A percentile compares a stretch with the other conserved stretches of the same genome.
phyloP scores from a whole-genome alignment of 2,329 filamentous ascomycete genomes.

The Simplicillium sp. region DNA sequence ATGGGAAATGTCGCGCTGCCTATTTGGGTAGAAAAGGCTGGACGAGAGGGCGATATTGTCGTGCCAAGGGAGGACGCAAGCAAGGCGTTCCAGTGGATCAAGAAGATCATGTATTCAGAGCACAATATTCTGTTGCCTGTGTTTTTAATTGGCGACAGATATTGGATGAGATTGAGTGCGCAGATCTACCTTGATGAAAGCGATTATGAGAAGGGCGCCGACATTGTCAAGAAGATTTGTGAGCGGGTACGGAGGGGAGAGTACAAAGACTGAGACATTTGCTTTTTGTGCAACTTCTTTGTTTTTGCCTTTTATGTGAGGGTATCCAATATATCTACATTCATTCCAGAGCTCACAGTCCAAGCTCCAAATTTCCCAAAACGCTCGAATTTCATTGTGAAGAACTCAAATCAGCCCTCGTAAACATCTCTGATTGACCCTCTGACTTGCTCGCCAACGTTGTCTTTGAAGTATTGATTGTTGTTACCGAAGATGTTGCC shows the following conservation, averaged over 20 bases:
- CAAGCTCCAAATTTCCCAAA: too few relatives aligned
- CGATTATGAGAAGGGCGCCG: constrained; percentile 66
- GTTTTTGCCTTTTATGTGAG: too few relatives aligned
- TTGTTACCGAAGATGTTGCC: constrained; percentile 4
- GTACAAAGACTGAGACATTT: constrained; percentile 10
- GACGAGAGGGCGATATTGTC: constrained; percentile 12
- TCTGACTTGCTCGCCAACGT: constrained; percentile 4
- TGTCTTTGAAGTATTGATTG: constrained; percentile 1
- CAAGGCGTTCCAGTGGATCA: constrained; percentile 47
- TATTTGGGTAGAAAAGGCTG: constrained; percentile 28
- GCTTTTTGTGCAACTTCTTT: neutral
- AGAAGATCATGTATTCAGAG: constrained; percentile 41
- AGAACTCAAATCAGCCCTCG: neutral
- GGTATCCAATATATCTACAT: too few relatives aligned
- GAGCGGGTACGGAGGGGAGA: constrained; percentile 27
- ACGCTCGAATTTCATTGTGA: too few relatives aligned
- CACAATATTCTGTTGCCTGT: constrained; percentile 64
- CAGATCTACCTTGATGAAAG: constrained; percentile 75
- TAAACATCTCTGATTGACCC: neutral
- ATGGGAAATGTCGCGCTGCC: constrained; percentile 70
- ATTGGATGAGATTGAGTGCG: constrained; percentile 67
- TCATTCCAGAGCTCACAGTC: too few relatives aligned
- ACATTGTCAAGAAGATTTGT: constrained; percentile 42
- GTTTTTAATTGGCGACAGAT: constrained; percentile 47
- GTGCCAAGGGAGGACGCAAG: constrained; percentile 20